Evolutionary conservation across 176 grass and related monocot species (phyloP), one percentile per base, ranked within the genome.

Genomic region (Elymus sibiricus): DNA sequence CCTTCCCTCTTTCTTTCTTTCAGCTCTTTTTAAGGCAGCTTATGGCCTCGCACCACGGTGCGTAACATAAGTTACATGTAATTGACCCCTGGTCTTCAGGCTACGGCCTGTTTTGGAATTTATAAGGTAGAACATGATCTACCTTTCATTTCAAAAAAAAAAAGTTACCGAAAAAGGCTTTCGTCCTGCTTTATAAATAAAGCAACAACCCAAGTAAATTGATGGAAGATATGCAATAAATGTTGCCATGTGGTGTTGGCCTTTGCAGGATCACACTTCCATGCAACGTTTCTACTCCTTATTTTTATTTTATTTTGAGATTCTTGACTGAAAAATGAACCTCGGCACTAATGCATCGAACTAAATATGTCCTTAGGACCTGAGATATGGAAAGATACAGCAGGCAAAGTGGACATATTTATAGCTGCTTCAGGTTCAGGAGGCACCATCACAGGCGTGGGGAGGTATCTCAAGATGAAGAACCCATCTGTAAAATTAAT

Each of bases 301-400:
- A 22, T 58, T 39, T 56, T 78, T 28, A 19, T 35, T 61, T 72
- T 46, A 47, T 25, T 74, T 46, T 28, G 25, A 4, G 27, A 74
- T 44, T 65, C 11, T 64, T 66, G 32, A 43, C 19, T 64, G 42
- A 25, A 6, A 68, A 51, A 64, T 25, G 25, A 43, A 42, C 8
- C 2, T 81, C 43, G 9, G 15, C 14, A 75, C 14, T 58, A 75
- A 73, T 76, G 6, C 24, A 44, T 42, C 68, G 22, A 26, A 38
- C 28, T 70, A 61, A 29, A 69, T 77, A 75, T 86, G 7, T 82
- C n/a, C 8, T 28, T 72, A 98, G 95, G 95, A 9, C 93, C 93
- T 59, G 95, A 95, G 70, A 95, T 98, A 89, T 98, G 95, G 95
- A 94, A 87, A 83, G 95, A 98, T 47, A 94, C 93, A 64, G 90